phyloP scores from a whole-genome alignment of 2,329 filamentous ascomycete species.

The Xylariomycetidae sp. region DNA sequence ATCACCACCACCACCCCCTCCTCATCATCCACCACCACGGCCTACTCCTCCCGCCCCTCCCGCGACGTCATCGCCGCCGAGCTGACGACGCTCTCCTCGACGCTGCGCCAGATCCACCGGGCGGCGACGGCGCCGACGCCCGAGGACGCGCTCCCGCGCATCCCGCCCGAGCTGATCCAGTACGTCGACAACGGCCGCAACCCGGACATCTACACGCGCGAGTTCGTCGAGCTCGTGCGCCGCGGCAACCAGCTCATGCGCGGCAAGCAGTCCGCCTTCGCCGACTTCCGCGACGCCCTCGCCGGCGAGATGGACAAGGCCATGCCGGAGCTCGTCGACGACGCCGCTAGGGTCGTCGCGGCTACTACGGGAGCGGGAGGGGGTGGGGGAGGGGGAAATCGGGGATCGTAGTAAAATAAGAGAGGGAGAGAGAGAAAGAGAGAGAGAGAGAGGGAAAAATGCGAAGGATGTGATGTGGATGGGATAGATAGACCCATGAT shows the following conservation, averaged over 20 bases:
- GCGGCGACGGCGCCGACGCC: constrained; percentile 37
- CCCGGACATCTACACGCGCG: constrained; percentile 69
- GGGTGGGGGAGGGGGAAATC: background rate
- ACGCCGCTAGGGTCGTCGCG: constrained; percentile 47
- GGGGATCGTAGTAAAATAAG: too few relatives aligned
- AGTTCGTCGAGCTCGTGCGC: constrained; percentile 66
- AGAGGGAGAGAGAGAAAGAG: too few relatives aligned
- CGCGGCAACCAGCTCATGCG: constrained; percentile 62
- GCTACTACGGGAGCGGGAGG: constrained; percentile 35
- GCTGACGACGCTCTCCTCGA: constrained; percentile 38
- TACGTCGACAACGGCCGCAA: constrained; percentile 70
- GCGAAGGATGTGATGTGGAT: too few relatives aligned
- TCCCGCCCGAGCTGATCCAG: constrained; percentile 59
- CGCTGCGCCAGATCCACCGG: constrained; percentile 36
- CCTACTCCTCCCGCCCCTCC: constrained; percentile 31
- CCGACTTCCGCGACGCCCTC: constrained; percentile 56
- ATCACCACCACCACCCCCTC: background rate
- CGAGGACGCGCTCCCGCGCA: constrained; percentile 37
- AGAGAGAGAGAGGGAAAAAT: too few relatives aligned
- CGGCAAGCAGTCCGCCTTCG: constrained; percentile 61
- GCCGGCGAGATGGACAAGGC: constrained; percentile 53
- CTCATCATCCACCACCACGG: constrained; percentile 2
- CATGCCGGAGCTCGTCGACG: constrained; percentile 54
- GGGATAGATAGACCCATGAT: too few relatives aligned
- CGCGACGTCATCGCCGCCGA: constrained; percentile 53